Base-by-base conservation (phyloP, 768 basidiomycete genomes). In the Russula virescens region DNA sequence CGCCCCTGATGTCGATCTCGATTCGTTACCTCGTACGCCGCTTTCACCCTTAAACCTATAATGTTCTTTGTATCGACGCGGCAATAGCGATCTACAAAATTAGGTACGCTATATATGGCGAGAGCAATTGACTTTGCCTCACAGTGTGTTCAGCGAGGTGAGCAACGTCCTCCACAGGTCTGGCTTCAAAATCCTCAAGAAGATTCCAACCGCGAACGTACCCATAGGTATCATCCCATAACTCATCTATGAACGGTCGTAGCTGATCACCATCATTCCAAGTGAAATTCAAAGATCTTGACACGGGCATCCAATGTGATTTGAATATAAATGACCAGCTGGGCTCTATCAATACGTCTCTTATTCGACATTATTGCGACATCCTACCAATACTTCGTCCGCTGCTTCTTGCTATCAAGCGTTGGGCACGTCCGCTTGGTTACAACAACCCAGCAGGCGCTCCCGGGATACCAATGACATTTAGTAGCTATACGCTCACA, bases 321-420 rank as follows among this genome's bases (percentile, higher is more conserved):
- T 72, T 88, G 66, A 85, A 85, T 68, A 75, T 85, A 60, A 89
- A 89, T 68, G 79, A 84, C 31, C 81, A 79, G 7, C 75, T 87
- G 1, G 87, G 86, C 1, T 58, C 78, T 3, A 62, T 74, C 40
- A 85, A 83, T 64, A 82, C 85, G 0, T 62, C 72, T 5, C 71
- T 89, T 56, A 72, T 88, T 60, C 73, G 72, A 48, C 70, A 71
- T 13, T 89, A 88, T 71, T 82, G 80, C 60, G 69, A 77, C 35
- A 66, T 80, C 0, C 73, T 71, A 4, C 81, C 82, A 0, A 62
- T 78, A 1, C 71, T 85, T 38, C 73, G 77, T 1, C 73, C 77
- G 5, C 64, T 86, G 67, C 63, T 85, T 8, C 68, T 72, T 50
- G 70, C 75, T 38, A 75, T 88, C 70, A 87, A 88, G 70, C 63